Conservation (phyloP, 2,329 filamentous ascomycete species). For the Camillea tinctor region DNA sequence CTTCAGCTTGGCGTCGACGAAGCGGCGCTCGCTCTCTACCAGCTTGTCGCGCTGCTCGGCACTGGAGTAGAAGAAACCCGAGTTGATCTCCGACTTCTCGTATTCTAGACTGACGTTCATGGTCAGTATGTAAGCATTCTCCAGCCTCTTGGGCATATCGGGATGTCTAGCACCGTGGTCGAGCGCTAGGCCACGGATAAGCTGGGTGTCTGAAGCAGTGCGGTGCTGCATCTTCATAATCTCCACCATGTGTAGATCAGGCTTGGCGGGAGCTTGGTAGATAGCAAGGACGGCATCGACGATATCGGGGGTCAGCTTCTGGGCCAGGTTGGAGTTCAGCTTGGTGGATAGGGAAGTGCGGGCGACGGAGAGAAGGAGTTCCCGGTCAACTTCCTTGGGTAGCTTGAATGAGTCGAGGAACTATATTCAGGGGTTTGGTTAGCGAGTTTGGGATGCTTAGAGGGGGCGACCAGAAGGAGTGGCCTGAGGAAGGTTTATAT, state of each 20-base stretch:
- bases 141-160: constrained; percentile 95
- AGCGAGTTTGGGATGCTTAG: constrained; percentile 1
- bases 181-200: constrained; percentile 88
- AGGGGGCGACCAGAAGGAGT: neutral
- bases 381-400: constrained; percentile 81
- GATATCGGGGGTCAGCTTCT: constrained; percentile 90
- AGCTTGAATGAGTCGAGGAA: constrained; percentile 96
- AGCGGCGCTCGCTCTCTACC: constrained; percentile 92
- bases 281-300: constrained; percentile 96
- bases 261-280: constrained; percentile 84
- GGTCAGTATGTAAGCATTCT: constrained; percentile 93
- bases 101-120: constrained; percentile 97
- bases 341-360: constrained; percentile 95
- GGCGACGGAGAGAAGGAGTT: constrained; percentile 89
- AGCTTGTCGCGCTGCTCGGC: constrained; percentile 97
- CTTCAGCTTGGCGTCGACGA: constrained; percentile 93
- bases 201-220: constrained; percentile 89
- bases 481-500: neutral
- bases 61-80: constrained; percentile 96
- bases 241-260: constrained; percentile 98
- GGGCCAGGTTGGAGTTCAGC: constrained; percentile 82
- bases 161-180: constrained; percentile 96
- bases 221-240: constrained; percentile 99
- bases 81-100: constrained; percentile 99
- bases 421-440: constrained; percentile 42